Evolutionary conservation across 768 basidiomycete genomes (phyloP).

Genomic region (Psilocybe azurescens): DNA sequence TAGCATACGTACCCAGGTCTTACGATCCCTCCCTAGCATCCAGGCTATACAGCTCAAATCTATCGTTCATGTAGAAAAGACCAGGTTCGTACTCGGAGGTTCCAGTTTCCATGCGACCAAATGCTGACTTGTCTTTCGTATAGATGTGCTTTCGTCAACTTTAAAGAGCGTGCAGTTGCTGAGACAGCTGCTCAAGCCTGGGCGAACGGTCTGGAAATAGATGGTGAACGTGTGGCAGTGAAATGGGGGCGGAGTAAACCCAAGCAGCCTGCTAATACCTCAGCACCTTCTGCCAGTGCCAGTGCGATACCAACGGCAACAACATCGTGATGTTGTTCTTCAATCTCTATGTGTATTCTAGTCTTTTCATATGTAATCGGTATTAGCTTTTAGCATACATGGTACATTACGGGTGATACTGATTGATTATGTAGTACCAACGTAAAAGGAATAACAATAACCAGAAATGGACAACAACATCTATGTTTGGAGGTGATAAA

Average conservation of each 20-base stretch:
- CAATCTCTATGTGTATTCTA: constrained; percentile 8
- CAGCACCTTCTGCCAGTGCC: constrained; percentile 22
- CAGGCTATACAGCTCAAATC: constrained; percentile 77
- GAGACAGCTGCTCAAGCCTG: constrained; percentile 90
- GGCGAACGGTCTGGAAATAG: constrained; percentile 89
- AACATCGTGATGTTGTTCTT: constrained; percentile 17
- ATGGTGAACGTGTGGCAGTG: constrained; percentile 72
- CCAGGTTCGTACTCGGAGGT: constrained; percentile 51
- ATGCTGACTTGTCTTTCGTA: background rate
- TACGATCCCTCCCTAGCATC: constrained; percentile 67
- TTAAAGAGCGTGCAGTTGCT: constrained; percentile 80
- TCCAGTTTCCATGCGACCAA: background rate
- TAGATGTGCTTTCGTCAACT: constrained; percentile 96
- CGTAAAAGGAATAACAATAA: background rate
- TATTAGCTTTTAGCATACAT: background rate
- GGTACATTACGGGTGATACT: background rate
- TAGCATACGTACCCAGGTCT: constrained; percentile 73
- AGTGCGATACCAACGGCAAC: constrained; percentile 21
- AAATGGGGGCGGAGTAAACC: constrained; percentile 89
- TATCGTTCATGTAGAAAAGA: constrained; percentile 84
- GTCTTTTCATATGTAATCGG: constrained; percentile 7
- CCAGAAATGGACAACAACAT: background rate
- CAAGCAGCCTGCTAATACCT: constrained; percentile 35
- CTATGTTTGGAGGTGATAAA: too few relatives aligned
- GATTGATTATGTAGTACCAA: background rate